Evolutionary conservation across 371 early-diverging fungal genomes (phyloP).

Genomic region (Apophysomyces ossiformis): DNA sequence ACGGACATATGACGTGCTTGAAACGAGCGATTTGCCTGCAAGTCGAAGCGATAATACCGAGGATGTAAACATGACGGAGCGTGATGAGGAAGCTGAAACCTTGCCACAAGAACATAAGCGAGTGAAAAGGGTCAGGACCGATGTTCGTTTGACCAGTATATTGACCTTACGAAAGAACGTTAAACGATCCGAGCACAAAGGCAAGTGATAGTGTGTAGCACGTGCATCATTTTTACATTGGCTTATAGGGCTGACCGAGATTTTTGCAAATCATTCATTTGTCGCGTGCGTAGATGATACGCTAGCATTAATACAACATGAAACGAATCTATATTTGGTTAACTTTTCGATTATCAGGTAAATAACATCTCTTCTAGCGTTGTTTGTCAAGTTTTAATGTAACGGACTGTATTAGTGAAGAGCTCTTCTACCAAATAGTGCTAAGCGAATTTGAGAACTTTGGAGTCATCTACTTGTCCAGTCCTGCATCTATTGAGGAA

Average conservation of each 20-base stretch:
- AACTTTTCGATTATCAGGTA: conserved; percentile 77
- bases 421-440: conserved; percentile 87
- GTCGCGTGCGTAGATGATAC: conserved; percentile 89
- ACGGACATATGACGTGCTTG: conserved; percentile 4
- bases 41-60: conserved; percentile 3
- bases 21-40: conserved; percentile 7
- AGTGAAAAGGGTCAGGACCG: conserved; percentile 44
- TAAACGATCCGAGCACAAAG: conserved; percentile 57
- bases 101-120: conserved; percentile 15
- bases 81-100: conserved; percentile 14
- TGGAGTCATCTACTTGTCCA: conserved; percentile 69
- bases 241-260: conserved; percentile 61
- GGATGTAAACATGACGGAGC: conserved; percentile 11
- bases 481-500: conserved; percentile 68
- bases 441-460: conserved; percentile 86
- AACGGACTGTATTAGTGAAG: conserved; percentile 57
- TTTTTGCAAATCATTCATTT: conserved; percentile 81
- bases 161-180: conserved; percentile 78
- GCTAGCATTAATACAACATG: conserved; percentile 80
- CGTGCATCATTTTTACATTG: not conserved
- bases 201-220: conserved; percentile 31
- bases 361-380: too few species aligned
- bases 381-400: not conserved
- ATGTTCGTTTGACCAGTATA: conserved; percentile 80
- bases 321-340: conserved; percentile 80